A percentile compares a stretch with the other conserved stretches of the same genome.
Conservation (phyloP, 768 basidiomycete species). For the Tricholoma matsutake region DNA sequence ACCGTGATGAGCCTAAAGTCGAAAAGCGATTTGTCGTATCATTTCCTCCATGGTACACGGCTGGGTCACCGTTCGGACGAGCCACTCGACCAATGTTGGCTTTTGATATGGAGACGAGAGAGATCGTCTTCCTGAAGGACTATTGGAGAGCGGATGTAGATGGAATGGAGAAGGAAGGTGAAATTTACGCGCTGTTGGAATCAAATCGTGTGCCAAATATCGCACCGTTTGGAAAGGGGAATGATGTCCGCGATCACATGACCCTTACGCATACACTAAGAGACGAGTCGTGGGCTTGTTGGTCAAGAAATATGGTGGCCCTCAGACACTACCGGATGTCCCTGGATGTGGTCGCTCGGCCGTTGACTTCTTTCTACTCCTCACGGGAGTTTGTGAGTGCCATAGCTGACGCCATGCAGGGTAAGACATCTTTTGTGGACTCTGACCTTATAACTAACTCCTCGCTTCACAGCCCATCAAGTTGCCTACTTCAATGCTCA, state of each 20-base stretch:
- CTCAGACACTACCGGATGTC: neutral
- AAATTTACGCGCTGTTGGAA: constrained; percentile 3
- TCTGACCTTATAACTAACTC: no score
- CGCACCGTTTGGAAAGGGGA: constrained; percentile 18
- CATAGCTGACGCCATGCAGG: neutral
- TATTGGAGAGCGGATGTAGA: constrained; percentile 19
- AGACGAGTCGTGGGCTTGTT: neutral
- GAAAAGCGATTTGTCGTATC: no score
- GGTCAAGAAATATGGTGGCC: neutral
- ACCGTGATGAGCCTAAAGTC: no score
- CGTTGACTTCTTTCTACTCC: neutral
- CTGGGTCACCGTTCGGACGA: no score
- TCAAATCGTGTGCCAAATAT: constrained; percentile 9
- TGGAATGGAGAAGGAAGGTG: constrained; percentile 17
- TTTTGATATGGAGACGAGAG: neutral
- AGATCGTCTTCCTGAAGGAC: constrained; percentile 29
- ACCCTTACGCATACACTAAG: constrained; percentile 1
- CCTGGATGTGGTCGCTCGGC: neutral
- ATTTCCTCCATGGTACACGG: no score
- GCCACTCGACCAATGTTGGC: no score
- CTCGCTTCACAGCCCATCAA: no score
- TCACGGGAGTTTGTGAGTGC: no score
- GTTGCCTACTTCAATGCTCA: neutral
- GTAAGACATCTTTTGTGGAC: neutral
- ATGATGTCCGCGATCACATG: constrained; percentile 15